phyloP scores from a whole-genome alignment of 2,329 filamentous ascomycete genomes.

The Alternaria viburni region DNA sequence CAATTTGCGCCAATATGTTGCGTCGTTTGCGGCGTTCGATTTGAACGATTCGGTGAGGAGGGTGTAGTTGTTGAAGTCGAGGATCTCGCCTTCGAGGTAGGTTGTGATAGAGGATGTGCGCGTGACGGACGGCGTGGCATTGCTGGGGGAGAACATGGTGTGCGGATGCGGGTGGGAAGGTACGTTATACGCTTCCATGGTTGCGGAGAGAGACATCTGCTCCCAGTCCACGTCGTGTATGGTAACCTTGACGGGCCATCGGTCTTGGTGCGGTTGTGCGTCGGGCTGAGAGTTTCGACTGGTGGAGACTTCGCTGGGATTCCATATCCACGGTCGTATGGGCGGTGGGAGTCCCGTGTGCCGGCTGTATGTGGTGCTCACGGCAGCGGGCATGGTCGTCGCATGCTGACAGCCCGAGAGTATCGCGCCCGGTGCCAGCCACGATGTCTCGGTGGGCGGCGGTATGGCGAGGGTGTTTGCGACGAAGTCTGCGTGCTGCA shows the following conservation, averaged over 20 bases:
- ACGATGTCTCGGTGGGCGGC: conserved; percentile 63
- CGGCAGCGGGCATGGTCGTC: conserved; percentile 43
- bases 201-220: conserved; percentile 68
- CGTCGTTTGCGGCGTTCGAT: conserved; percentile 53
- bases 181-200: conserved; percentile 74
- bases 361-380: conserved; percentile 15
- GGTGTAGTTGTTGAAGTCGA: conserved; percentile 62
- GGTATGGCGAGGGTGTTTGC: conserved; percentile 60
- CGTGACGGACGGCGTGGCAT: conserved; percentile 22
- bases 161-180: conserved; percentile 54
- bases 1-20: conserved; percentile 57
- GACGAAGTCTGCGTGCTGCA: conserved; percentile 64
- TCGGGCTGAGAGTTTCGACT: conserved; percentile 28
- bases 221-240: conserved; percentile 67
- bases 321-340: conserved; percentile 48
- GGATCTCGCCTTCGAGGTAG: conserved; percentile 72
- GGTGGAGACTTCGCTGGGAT: conserved; percentile 38
- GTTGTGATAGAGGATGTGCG: conserved; percentile 63
- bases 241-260: conserved; percentile 72
- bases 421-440: conserved; percentile 66
- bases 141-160: conserved; percentile 29
- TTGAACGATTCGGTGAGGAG: conserved; percentile 60
- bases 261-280: conserved; percentile 56
- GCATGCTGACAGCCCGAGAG: conserved; percentile 69
- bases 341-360: conserved; percentile 35